Evolutionary conservation across 1,139 yeast species (phyloP), one percentile per base, ranked within the genome.

Genomic region (Suhomyces coccinellae): DNA sequence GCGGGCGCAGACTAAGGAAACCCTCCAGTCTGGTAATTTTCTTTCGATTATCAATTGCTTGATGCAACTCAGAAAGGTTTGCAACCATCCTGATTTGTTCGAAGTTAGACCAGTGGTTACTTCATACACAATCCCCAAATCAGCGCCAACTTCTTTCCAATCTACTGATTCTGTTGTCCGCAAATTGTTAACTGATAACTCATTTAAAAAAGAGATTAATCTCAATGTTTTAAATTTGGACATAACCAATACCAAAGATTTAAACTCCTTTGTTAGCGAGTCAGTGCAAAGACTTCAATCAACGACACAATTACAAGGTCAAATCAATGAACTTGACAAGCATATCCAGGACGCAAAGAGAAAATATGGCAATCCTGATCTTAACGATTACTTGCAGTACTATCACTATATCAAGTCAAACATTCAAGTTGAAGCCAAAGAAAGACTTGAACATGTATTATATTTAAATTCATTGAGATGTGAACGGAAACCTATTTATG

Each of bases 11-110:
- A 95, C 99, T 0, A 85, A 83, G 56, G 97, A 89, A 53, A 93
- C 98, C 1, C 75, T 95, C 50, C 95, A 95, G 0, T 88, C 96
- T 14, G 99, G 99, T 2, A 95, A 93, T 61, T 95, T 90, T 58
- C 73, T 95, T 64, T 89, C 97, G 16, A 95, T 95, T 59, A 91
- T 95, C 57, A 95, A 95, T 58, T 93, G 99, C 71, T 77, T 95
- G 67, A 95, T 95, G 99, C 99, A 95, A 65, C 73, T 95, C 58
- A 81, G 99, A 56, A 95, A 95, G 64, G 99, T 93, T 33, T 93
- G 99, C 67, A 93, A 93, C 59, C 99, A 93, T 67, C 99, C 99
- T 0, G 97, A 95, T 67, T 69, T 95, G 50, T 95, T 95, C 67
- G 99, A 95, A 62, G 97, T 91, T 6, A 76, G 99, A 48, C 99